phyloP scores from a whole-genome alignment of 2,329 filamentous ascomycete species.

The Sporothrix pseudoabietina region DNA sequence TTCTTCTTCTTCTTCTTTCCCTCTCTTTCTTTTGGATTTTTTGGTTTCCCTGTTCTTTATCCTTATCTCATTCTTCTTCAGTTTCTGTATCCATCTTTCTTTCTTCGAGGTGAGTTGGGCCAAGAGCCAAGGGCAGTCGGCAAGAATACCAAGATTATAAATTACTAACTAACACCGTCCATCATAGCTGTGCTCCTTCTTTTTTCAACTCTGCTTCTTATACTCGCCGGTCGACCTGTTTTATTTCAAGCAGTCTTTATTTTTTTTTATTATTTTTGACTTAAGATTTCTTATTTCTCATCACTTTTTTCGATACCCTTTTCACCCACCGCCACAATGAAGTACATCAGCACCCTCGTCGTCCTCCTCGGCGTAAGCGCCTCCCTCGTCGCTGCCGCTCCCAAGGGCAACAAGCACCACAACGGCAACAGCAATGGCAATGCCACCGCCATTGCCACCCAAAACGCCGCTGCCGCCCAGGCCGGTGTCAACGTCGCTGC shows the following conservation, averaged over 20 bases:
- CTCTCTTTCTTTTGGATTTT: not conserved
- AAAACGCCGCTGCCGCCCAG: constrained; percentile 22
- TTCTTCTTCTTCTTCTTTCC: not conserved
- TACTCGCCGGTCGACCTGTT: constrained; percentile 30
- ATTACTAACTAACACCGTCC: not conserved
- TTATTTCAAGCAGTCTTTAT: not conserved
- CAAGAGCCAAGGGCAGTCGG: not conserved
- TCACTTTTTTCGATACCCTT: not conserved
- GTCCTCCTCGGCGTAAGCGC: constrained; percentile 32
- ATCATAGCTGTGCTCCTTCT: constrained; percentile 28
- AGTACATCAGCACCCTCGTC: constrained; percentile 32
- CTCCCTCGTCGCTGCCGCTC: constrained; percentile 30
- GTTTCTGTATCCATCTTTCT: not conserved
- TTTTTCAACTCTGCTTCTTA: constrained; percentile 2
- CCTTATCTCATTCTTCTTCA: not conserved
- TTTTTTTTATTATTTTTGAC: not conserved
- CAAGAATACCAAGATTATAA: not conserved
- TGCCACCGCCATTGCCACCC: constrained; percentile 16
- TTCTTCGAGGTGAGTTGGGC: constrained; percentile 16
- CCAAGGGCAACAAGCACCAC: constrained; percentile 28
- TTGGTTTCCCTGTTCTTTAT: not conserved
- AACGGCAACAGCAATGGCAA: not conserved
- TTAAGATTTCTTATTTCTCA: not conserved
- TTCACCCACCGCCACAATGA: constrained; percentile 28
- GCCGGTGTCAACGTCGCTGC: constrained; percentile 30